Conservation (phyloP, 441 rosid species). For the Melastoma candidum region DNA sequence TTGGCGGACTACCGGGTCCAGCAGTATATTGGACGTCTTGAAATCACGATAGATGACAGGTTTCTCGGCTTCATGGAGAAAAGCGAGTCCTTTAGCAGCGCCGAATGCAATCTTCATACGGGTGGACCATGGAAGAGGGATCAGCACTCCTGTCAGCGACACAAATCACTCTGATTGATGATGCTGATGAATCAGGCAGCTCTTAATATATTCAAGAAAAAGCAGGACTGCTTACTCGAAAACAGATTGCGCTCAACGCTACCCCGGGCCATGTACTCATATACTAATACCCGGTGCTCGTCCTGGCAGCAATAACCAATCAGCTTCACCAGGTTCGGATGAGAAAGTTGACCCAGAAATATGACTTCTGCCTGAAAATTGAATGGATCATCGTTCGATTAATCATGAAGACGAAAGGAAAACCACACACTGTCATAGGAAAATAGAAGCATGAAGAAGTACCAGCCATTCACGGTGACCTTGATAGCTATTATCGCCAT, state of each 20-base stretch:
- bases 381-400: background rate
- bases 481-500: slow-evolving; percentile 77
- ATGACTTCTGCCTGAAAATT: slow-evolving; percentile 1
- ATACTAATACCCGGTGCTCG: background rate
- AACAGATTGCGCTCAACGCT: slow-evolving; percentile 4
- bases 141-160: background rate
- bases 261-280: slow-evolving; percentile 8
- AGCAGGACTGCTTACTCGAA: slow-evolving; percentile 1
- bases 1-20: background rate
- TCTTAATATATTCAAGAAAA: too few species aligned
- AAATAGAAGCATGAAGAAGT: slow-evolving; percentile 1
- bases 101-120: slow-evolving; percentile 7
- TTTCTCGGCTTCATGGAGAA: slow-evolving; percentile 7
- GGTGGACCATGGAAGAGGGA: slow-evolving; percentile 1
- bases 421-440: too few species aligned
- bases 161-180: too few species aligned
- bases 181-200: too few species aligned
- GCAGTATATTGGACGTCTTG: slow-evolving; percentile 1
- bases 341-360: slow-evolving; percentile 2
- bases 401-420: too few species aligned
- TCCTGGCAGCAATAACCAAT: slow-evolving; percentile 6
- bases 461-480: slow-evolving; percentile 99
- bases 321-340: slow-evolving; percentile 9
- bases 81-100: slow-evolving; percentile 5
- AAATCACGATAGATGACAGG: slow-evolving; percentile 4